Percentiles rank a stretch among this genome's conserved stretches.
Conservation (phyloP, 2,329 filamentous ascomycete genomes). For the Colletotrichum australisinense region DNA sequence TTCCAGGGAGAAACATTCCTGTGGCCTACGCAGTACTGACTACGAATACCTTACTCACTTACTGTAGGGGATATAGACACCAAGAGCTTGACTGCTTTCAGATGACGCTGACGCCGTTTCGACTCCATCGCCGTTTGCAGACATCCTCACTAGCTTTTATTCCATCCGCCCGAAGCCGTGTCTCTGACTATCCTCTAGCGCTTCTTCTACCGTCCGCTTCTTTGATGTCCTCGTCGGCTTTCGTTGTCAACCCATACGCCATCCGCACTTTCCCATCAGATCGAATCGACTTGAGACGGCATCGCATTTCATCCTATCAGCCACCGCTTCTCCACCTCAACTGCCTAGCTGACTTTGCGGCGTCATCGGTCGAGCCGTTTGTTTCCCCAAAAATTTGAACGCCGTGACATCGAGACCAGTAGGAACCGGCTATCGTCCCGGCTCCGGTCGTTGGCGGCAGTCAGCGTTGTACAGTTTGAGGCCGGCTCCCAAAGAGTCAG, state of each 20-base stretch:
- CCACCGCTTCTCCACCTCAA: not conserved
- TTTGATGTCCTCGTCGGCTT: constrained; percentile 3
- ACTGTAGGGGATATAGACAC: no score
- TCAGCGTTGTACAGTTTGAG: constrained; percentile 20
- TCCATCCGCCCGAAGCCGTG: constrained; percentile 2
- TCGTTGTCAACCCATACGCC: not conserved
- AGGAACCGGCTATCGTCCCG: not conserved
- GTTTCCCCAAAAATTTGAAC: not conserved
- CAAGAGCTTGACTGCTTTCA: constrained; percentile 1
- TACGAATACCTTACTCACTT: no score
- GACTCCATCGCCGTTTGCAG: constrained; percentile 1
- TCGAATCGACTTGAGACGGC: not conserved
- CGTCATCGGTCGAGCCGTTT: not conserved
- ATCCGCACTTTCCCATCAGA: not conserved
- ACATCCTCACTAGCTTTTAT: not conserved
- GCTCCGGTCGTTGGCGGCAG: not conserved
- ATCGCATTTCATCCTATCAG: not conserved
- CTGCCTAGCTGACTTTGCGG: not conserved
- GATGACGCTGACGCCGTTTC: not conserved
- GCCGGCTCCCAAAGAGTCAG: not conserved
- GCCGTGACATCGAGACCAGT: not conserved
- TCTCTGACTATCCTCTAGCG: not conserved
- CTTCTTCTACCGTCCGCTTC: not conserved
- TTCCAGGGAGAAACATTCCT: not conserved
- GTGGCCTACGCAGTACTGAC: not conserved